These are phyloP conservation scores for Wickerhamiella lipophila DNA, from an alignment of 805 yeast genomes.

Conservation along the genomic window DNA sequence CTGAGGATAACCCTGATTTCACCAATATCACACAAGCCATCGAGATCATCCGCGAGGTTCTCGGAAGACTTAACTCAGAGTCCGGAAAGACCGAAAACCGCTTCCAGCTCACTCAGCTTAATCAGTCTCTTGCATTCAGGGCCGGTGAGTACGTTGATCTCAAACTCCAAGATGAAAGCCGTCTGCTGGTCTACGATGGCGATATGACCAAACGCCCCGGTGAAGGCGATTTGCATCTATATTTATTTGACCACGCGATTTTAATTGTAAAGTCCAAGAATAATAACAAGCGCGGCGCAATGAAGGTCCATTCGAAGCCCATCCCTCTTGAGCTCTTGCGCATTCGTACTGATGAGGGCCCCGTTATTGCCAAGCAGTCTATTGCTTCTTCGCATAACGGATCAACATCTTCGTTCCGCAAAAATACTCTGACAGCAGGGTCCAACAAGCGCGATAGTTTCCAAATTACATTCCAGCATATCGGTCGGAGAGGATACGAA, in stretches of 20 bases:
- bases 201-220: slow-evolving; percentile 59
- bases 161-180: slow-evolving; percentile 67
- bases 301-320: slow-evolving; percentile 81
- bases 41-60: slow-evolving; percentile 58
- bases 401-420: slow-evolving; percentile 47
- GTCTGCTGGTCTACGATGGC: slow-evolving; percentile 70
- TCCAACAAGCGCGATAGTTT: slow-evolving; percentile 24
- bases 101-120: slow-evolving; percentile 73
- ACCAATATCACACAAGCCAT: slow-evolving; percentile 58
- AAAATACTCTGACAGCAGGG: slow-evolving; percentile 18
- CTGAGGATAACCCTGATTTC: slow-evolving; percentile 60
- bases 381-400: slow-evolving; percentile 6
- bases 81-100: slow-evolving; percentile 91
- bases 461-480: slow-evolving; percentile 38
- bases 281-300: slow-evolving; percentile 70
- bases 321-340: slow-evolving; percentile 67
- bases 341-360: slow-evolving; percentile 24
- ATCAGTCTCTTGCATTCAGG: slow-evolving; percentile 68
- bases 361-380: background rate
- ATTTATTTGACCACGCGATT: slow-evolving; percentile 77
- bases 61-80: slow-evolving; percentile 69
- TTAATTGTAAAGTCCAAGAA: slow-evolving; percentile 78
- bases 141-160: slow-evolving; percentile 78
- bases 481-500: slow-evolving; percentile 39
- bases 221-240: slow-evolving; percentile 72